Evolutionary conservation across 2,329 filamentous ascomycete genomes (phyloP), one percentile per base, ranked within the genome.

Genomic region (Mycosphaerella sp.): DNA sequence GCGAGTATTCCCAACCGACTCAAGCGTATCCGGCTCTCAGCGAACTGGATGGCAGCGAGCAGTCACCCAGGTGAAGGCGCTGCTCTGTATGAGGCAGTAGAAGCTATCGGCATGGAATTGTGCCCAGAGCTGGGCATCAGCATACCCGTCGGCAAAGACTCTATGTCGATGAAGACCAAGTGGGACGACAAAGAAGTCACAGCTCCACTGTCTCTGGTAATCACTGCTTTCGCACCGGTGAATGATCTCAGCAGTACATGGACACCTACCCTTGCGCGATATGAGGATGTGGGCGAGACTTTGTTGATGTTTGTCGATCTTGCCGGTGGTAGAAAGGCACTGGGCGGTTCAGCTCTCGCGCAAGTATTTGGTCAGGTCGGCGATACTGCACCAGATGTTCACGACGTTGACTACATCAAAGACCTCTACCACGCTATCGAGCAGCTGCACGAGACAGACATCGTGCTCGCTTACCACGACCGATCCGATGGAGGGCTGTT

Each of bases 11-110:
- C 85, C 53, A 87, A 86, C 44, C 83, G 87, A 51, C 76, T 97
- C 48, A 81, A 81, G 56, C 84, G 88, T 42, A 84, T 97, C 58
- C 86, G 92, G 69, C 80, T 97, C 8, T 96, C 91, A 2, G 92
- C 92, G 47, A 97, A 98, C 74, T 98, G 92, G 92, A 97, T 97
- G 93, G 91, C 90, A 2, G 92, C 92, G n/a, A 88, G 91, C 57
- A 90, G 84, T 67, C 90, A 96, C 69, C 85, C 88, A 21, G 93
- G 93, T 45, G 93, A 98, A 72, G 91, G 89, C 40, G 91, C 92
- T 39, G 89, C 86, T 12, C 79, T 97, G 32, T 97, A 95, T 66
- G 89, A 96, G 71, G 93, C 91, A 31, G 93, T 96, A 2, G 82
- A 95, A 68, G 90, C 92, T 8, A 90, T 96, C 54, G 91, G 91